A percentile compares a stretch with the other conserved stretches of the same genome.
Conservation (phyloP, 31 red algal genomes). For the Endocladia muricata region DNA sequence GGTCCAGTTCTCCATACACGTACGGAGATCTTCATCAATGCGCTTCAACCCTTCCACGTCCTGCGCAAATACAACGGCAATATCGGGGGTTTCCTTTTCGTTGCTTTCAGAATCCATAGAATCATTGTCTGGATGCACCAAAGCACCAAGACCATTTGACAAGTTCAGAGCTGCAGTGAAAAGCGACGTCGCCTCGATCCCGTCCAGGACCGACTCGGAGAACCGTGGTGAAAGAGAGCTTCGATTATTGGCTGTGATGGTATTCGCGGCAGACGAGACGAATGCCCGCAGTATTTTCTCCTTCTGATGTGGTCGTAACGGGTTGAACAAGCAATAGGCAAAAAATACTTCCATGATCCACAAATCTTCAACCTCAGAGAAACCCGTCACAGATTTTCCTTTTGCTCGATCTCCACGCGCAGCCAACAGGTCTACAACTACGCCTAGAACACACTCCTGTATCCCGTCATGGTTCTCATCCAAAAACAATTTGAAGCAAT, state of each 20-base stretch:
- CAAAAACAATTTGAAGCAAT: conserved; percentile 16
- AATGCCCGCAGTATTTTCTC: conserved; percentile 14
- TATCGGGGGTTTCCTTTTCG: not conserved
- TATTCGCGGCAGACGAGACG: not conserved
- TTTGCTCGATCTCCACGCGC: not conserved
- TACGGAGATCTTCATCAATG: conserved; percentile 11
- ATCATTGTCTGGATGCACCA: conserved; percentile 19
- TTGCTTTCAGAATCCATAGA: not conserved
- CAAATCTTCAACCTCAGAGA: too few relatives aligned
- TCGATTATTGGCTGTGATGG: too few relatives aligned
- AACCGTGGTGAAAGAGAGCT: not conserved
- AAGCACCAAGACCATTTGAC: conserved; percentile 41
- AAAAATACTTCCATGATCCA: conserved; percentile 56
- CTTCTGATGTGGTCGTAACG: conserved; percentile 8
- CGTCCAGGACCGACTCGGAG: conserved; percentile 17
- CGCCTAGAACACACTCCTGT: conserved; percentile 4
- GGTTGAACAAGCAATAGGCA: conserved; percentile 19
- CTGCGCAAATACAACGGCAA: not conserved
- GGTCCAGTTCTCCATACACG: not conserved
- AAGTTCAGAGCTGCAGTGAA: conserved; percentile 55
- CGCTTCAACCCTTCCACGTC: not conserved
- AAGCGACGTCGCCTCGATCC: conserved; percentile 24
- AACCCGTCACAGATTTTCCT: not conserved
- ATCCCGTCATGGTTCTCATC: not conserved
- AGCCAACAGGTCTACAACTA: not conserved